Percentiles rank a stretch among this genome's conserved stretches.
Conservation (phyloP, 1,284 basidiomycete species). For the Anthracocystis walkeri region DNA sequence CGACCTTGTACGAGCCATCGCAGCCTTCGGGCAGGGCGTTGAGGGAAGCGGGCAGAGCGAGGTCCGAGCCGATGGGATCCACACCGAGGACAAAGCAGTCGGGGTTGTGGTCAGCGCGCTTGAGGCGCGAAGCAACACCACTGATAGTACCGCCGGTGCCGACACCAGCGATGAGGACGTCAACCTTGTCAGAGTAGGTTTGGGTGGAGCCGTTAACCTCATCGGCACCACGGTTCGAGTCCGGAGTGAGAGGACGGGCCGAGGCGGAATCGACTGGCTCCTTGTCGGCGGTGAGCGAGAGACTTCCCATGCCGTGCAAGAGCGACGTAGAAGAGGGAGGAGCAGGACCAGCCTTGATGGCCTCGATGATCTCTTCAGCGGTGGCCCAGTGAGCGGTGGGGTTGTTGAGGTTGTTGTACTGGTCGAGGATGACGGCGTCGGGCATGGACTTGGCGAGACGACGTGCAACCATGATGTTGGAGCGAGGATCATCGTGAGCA, state of each 20-base stretch:
- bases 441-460: slow-evolving; percentile 83
- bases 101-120: slow-evolving; percentile 61
- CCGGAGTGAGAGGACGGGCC: slow-evolving; percentile 50
- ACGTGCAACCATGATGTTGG: slow-evolving; percentile 88
- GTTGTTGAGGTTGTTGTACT: slow-evolving; percentile 79
- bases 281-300: slow-evolving; percentile 26
- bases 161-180: slow-evolving; percentile 86
- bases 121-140: slow-evolving; percentile 84
- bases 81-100: slow-evolving; percentile 78
- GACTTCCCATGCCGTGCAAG: slow-evolving; percentile 70
- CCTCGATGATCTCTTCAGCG: slow-evolving; percentile 74
- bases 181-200: slow-evolving; percentile 72
- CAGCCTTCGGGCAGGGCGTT: slow-evolving; percentile 74
- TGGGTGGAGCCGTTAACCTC: slow-evolving; percentile 29
- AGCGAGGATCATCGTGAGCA: slow-evolving; percentile 84
- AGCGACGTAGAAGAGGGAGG: slow-evolving; percentile 57
- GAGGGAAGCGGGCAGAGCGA: slow-evolving; percentile 79
- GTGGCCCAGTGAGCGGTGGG: slow-evolving; percentile 58
- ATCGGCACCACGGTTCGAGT: slow-evolving; percentile 48
- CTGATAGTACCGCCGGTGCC: slow-evolving; percentile 96
- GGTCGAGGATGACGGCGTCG: slow-evolving; percentile 88
- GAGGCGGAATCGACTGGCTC: slow-evolving; percentile 16
- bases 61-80: slow-evolving; percentile 92
- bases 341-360: slow-evolving; percentile 74
- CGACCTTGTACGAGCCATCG: slow-evolving; percentile 81